Evolutionary conservation across 176 grass and related monocot species (phyloP), one percentile per base, ranked within the genome.

Genomic region (Triticum timopheevii): DNA sequence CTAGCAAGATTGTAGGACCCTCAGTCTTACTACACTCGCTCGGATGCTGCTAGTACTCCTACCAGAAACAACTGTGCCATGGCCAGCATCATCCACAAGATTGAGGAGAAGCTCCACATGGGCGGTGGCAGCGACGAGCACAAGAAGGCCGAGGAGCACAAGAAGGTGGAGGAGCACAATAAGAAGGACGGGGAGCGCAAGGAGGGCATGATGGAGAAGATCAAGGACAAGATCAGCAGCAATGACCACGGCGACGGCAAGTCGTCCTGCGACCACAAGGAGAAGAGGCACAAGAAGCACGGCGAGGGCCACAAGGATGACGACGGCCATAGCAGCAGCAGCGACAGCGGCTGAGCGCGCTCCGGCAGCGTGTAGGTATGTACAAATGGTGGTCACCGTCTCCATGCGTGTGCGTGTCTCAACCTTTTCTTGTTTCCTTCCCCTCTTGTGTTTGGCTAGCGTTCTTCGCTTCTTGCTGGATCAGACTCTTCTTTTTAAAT

Each of bases 151-250:
- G 87, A 24, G 16, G 86, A 85, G 65, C 85, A 92, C 83, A 87
- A n/a, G n/a, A n/a, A n/a, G n/a, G 28, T 30, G 28, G 28, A 30
- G 28, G 28, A 30, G 28, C 28, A 30, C 86, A 91, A 95, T 82
- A 83, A 95, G 86, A 81, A 96, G 85, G 83, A 88, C 0, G 85
- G 76, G 30, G 84, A 93, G 78, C 87, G 92, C 76, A 90, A 93
- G 66, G 93, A 89, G 45, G 93, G 93, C 25, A 8, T 95, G 4
- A 5, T 83, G 11, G 95, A 92, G 23, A 95, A 98, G 93, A 92
- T 98, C 85, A 98, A 98, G 91, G 91, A 92, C 49, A 98, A 98
- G 89, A 74, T 95, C 91, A 88, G 89, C 40, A 91, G 95, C 38
- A 9, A 39, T 7, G 79, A 86, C 35, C 83, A 90, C 16, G 71